Percentiles rank a stretch among this genome's conserved stretches.
phyloP scores from a whole-genome alignment of 139 green algal genomes.

The Picochlorum sp. region DNA sequence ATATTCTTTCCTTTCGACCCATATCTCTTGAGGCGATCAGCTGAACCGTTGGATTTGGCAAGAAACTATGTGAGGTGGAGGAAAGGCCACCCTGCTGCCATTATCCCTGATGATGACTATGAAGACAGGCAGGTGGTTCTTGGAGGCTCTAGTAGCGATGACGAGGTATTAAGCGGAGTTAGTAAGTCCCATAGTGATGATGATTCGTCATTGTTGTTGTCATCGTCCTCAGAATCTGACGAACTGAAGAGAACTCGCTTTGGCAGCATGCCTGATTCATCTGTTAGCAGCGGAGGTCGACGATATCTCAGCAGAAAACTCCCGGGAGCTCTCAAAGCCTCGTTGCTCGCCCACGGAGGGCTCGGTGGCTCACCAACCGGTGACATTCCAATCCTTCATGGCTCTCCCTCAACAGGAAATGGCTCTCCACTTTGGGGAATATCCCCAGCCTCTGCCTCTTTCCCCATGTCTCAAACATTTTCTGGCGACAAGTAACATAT shows the following conservation, averaged over 20 bases:
- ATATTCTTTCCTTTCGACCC: constrained; percentile 95
- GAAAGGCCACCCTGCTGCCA: constrained; percentile 22
- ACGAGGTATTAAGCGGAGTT: not conserved
- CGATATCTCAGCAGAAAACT: not conserved
- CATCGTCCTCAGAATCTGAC: not conserved
- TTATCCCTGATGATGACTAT: not conserved
- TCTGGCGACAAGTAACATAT: too few species aligned
- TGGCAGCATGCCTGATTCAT: constrained; percentile 20
- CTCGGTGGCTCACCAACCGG: constrained; percentile 1
- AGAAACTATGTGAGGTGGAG: constrained; percentile 47
- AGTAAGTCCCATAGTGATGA: not conserved
- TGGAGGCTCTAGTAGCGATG: constrained; percentile 2
- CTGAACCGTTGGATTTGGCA: constrained; percentile 40
- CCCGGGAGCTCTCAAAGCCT: constrained; percentile 12
- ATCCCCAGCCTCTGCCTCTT: not conserved
- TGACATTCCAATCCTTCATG: not conserved
- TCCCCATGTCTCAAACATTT: constrained; percentile 1
- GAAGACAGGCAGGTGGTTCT: not conserved
- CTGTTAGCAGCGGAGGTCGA: constrained; percentile 11
- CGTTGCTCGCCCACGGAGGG: not conserved
- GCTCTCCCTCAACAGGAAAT: not conserved
- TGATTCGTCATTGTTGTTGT: not conserved
- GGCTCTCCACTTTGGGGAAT: not conserved
- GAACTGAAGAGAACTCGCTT: constrained; percentile 19
- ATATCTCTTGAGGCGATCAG: constrained; percentile 76